Base-by-base conservation (phyloP, 1,139 yeast genomes). In the Saccharomycopsis crataegensis region DNA sequence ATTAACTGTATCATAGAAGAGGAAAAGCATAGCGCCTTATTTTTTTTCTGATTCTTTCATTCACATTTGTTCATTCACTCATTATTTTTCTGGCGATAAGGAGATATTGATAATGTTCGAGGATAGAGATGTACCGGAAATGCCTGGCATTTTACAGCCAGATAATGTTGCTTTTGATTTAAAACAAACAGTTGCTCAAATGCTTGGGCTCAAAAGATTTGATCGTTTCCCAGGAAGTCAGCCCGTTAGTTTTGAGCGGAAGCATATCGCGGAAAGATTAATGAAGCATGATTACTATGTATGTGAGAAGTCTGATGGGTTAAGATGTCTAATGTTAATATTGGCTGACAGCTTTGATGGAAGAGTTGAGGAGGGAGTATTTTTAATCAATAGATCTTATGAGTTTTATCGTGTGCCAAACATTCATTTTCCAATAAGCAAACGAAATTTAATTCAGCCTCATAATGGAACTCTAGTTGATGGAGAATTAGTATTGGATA, bases 281-380 rank as follows among this genome's bases (percentile, higher is more conserved):
- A 66, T 78, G 65, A 71, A 72, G 2, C 78, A 78, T 54, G 90
- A 85, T 62, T 93, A 90, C 65, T 85, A 82, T 62, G 99, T 93
- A 0, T 93, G 99, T 70, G 99, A 94, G 65, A 94, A 94, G 67
- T 82, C 95, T 0, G 99, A 94, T 68, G 99, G 99, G 0, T 72
- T 93, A 53, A 74, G 99, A 54, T 88, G 95, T 58, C 71, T 93
- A 49, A 69, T 86, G 66, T 73, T 85, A 57, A 77, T 85, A 4
- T 68, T 85, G 46, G 57, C 54, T 12, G 51, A 54, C 34, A 32
- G 40, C 6, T 72, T 88, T 31, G 91, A 86, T 63, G 83, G 89
- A 1, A 80, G 88, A 2, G 85, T 83, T 17, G 91, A 85, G 63
- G 93, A 79, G 60, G 83, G 82, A n/a, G 87, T 76, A 65, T 91